A percentile compares a stretch with the other conserved stretches of the same genome.
Conservation (phyloP, 1,284 basidiomycete genomes). For the Rhodotorula sp. region DNA sequence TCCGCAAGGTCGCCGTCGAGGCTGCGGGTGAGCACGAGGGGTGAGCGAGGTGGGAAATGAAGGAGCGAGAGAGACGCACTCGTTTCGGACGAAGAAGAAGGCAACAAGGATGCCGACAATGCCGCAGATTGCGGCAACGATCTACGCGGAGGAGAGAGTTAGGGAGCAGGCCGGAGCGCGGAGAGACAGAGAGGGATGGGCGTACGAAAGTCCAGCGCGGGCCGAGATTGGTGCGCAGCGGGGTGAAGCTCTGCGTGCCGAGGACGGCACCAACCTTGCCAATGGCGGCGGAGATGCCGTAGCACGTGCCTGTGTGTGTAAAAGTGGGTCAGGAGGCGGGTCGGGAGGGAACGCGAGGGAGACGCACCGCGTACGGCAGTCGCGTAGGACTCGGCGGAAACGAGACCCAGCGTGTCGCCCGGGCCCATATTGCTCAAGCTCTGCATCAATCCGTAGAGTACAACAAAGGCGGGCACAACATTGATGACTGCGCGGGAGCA, state of each 20-base stretch:
- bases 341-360: not conserved
- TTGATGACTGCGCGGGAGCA: constrained; percentile 10
- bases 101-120: constrained; percentile 65
- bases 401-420: constrained; percentile 34
- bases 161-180: not conserved
- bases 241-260: constrained; percentile 62
- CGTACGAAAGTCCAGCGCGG: constrained; percentile 59
- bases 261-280: constrained; percentile 75
- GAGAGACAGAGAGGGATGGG: too few relatives aligned
- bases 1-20: constrained; percentile 65
- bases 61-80: constrained; percentile 12
- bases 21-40: not conserved
- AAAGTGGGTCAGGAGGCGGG: not conserved
- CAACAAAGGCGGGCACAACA: constrained; percentile 63
- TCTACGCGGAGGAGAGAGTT: constrained; percentile 43
- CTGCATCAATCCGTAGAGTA: constrained; percentile 50
- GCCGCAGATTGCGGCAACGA: constrained; percentile 69
- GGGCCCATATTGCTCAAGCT: constrained; percentile 59
- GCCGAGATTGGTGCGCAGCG: constrained; percentile 41
- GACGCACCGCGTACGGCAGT: constrained; percentile 67
- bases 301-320: not conserved
- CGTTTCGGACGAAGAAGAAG: constrained; percentile 61
- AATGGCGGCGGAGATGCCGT: constrained; percentile 60
- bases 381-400: constrained; percentile 62
- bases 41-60: not conserved